Conservation (phyloP, 108 stramenopile genomes). For the Nitzschia sp. region DNA sequence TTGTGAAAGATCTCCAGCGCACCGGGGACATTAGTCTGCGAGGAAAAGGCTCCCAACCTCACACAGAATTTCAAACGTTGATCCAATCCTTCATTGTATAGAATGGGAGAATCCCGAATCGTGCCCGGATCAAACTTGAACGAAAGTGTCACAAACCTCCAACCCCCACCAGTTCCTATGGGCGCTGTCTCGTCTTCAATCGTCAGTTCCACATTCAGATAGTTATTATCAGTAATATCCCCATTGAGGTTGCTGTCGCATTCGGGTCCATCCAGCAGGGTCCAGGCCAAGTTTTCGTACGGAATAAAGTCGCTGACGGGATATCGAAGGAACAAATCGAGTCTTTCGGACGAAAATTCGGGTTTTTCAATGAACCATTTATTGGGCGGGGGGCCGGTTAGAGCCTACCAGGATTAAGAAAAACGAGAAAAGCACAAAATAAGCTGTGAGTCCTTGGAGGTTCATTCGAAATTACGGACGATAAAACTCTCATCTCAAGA, state of each 20-base stretch:
- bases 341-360: neutral
- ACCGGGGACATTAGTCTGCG: neutral
- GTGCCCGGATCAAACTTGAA: constrained; percentile 4
- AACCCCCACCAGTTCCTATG: neutral
- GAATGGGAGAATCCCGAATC: neutral
- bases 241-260: neutral
- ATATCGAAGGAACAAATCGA: constrained; percentile 1
- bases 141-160: neutral
- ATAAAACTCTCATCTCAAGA: too few relatives aligned
- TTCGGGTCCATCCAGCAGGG: neutral
- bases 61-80: constrained; percentile 10
- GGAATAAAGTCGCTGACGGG: constrained; percentile 7
- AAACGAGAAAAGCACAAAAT: too few relatives aligned
- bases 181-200: neutral
- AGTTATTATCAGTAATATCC: constrained; percentile 10
- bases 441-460: too few relatives aligned
- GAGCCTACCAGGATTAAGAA: neutral
- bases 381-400: neutral
- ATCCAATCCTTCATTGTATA: neutral
- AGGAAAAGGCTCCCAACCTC: neutral
- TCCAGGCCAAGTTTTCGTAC: constrained; percentile 8
- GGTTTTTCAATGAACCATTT: constrained; percentile 11
- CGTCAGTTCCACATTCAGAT: neutral
- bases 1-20: neutral
- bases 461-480: too few relatives aligned